Evolutionary conservation across 176 grass and related monocot genomes (phyloP).

Genomic region (Triticum turgidum): DNA sequence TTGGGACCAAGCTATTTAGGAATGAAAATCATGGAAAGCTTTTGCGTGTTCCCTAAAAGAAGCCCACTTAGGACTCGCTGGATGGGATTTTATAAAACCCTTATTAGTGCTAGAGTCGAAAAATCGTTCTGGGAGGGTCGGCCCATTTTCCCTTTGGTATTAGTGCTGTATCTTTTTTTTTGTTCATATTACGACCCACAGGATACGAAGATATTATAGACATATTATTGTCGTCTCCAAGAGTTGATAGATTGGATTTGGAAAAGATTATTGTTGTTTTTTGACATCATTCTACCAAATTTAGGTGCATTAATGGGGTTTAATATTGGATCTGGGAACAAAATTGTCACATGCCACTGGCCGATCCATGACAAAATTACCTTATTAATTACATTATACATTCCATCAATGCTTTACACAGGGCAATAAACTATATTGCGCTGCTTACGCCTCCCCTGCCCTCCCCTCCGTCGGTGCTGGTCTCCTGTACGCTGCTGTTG

Average conservation of each 20-base stretch:
- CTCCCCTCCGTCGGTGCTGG: not conserved
- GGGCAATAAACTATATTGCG: not conserved
- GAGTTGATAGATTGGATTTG: slow-evolving; percentile 7
- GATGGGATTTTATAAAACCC: not conserved
- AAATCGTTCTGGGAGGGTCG: not conserved
- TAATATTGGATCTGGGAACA: not conserved
- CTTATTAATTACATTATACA: not conserved
- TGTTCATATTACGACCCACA: not conserved
- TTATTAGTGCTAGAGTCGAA: not conserved
- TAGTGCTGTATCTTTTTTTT: not conserved
- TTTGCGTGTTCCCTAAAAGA: not conserved
- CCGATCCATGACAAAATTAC: not conserved
- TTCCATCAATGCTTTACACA: not conserved
- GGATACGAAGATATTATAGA: not conserved
- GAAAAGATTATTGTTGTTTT: slow-evolving; percentile 1
- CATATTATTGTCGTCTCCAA: not conserved
- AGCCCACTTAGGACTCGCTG: not conserved
- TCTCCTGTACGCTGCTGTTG: not conserved
- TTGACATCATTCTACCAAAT: slow-evolving; percentile 7
- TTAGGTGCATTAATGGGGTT: not conserved
- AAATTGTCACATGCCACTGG: not conserved
- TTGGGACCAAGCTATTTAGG: not conserved
- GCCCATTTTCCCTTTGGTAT: not conserved
- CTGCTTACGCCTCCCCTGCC: not conserved
- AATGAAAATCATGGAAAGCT: not conserved